Percentiles rank a stretch among this genome's conserved stretches.
Conservation (phyloP, 257 asterid genomes). For the Solanum sitiens region DNA sequence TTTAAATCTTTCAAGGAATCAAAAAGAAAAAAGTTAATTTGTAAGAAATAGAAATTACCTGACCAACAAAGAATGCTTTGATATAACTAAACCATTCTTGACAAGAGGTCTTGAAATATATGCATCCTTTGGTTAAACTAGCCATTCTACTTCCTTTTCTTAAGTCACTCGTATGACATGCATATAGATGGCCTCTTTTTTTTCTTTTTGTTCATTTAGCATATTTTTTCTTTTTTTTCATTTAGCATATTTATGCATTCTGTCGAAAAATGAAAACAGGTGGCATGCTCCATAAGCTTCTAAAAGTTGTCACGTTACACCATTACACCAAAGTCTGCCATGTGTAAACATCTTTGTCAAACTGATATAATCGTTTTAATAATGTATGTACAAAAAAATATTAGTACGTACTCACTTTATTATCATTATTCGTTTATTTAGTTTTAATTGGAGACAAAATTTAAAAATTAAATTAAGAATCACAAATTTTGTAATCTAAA, state of each 20-base stretch:
- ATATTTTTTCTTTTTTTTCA: background rate
- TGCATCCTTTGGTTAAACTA: slow-evolving; percentile 7
- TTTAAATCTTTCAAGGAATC: no score
- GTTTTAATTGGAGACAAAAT: no score
- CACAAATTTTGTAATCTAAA: no score
- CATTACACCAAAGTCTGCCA: background rate
- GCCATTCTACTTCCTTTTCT: background rate
- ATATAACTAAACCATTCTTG: slow-evolving; percentile 14
- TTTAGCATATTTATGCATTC: background rate
- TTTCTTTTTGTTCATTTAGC: no score
- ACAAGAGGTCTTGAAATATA: slow-evolving; percentile 6
- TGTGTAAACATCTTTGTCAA: background rate
- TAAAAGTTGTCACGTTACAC: background rate
- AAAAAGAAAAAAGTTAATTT: no score
- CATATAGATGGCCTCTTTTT: no score
- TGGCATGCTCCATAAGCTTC: background rate
- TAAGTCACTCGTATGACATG: no score
- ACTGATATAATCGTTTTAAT: no score
- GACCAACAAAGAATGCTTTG: slow-evolving; percentile 17
- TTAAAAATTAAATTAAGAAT: no score
- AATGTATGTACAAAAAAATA: no score
- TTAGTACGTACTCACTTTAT: no score
- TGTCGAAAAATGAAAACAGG: background rate
- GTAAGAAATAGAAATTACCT: background rate
- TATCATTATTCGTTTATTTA: no score